Base-by-base conservation (phyloP, 2,329 filamentous ascomycete genomes). In the Colletotrichum musicola region DNA sequence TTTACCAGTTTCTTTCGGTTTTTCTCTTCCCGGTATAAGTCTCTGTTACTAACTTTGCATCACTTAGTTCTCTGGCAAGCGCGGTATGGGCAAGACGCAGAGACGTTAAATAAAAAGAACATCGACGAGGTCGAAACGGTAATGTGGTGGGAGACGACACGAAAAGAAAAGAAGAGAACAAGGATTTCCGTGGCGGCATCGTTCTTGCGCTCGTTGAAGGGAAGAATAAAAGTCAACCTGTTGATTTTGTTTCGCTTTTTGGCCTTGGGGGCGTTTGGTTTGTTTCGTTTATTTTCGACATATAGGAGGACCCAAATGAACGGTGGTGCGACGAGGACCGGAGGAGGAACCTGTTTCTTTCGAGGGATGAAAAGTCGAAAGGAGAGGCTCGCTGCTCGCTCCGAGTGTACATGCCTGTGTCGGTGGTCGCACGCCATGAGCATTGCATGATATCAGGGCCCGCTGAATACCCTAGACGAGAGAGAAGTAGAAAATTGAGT, bases 1-100 rank as follows among this genome's bases (percentile, higher is more conserved):
- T 25, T 4, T 20, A 14, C 44, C 16, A 4, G 2, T 18, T 46
- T 46, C 18, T 5, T 16, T 16, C 42, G 42, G 12, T 18, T 46
- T 18, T 46, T 18, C 6, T 20, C 6, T 18, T 20, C 7, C 18
- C 4, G 6, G 16, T 20, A n/a, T 62, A 13, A 13, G n/a, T 10
- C 6, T 50, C 47, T 59, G 55, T 71, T 75, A 74, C 82, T 81
- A 77, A 83, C 72, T 46, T 53, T 7, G 7, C 30, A 54, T 71
- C 12, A 53, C 42, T n/a, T 44, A 95, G 93, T 90, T 93, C 79
- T 87, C 92, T 70, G 96, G 96, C 76, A 99, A 98, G 88, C 92
- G 96, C 80, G 92, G 93, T 72, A 95, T 97, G 78, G 95, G 96
- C 82, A 97, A 96, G 87, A 95, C 93, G 67, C 84, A 88, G 76